Evolutionary conservation across 208 protist species (phyloP).

Genomic region (Trypanosoma rangeli): DNA sequence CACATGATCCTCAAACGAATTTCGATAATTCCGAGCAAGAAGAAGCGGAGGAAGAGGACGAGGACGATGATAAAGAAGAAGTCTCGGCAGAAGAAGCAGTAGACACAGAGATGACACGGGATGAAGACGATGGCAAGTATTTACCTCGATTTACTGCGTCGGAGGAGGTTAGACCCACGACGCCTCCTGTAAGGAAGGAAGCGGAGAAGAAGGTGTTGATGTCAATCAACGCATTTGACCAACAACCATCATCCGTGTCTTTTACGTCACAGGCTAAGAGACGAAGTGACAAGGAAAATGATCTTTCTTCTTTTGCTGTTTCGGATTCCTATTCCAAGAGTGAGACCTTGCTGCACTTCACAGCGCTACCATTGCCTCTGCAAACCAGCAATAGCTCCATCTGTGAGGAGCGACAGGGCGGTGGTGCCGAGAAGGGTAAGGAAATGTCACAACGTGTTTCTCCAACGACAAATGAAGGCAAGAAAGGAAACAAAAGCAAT

Average conservation of each 20-base stretch:
- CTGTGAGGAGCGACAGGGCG: background rate
- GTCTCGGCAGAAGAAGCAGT: background rate
- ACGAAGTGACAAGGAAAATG: background rate
- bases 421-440: background rate
- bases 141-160: background rate
- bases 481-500: background rate
- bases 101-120: background rate
- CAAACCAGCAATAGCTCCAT: conserved; percentile 14
- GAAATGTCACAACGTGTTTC: background rate
- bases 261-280: background rate
- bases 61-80: background rate
- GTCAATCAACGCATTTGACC: background rate
- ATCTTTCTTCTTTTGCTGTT: background rate
- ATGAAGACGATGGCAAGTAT: background rate
- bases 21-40: background rate
- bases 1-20: background rate
- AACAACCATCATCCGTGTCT: background rate
- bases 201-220: background rate
- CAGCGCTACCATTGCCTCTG: background rate
- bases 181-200: background rate
- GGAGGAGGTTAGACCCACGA: background rate
- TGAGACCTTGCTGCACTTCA: background rate
- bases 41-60: background rate
- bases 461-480: background rate
- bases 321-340: background rate